Percentiles rank a stretch among this genome's conserved stretches.
Conservation (phyloP, 306 rosid genomes). For the Ammopiptanthus mongolicus region DNA sequence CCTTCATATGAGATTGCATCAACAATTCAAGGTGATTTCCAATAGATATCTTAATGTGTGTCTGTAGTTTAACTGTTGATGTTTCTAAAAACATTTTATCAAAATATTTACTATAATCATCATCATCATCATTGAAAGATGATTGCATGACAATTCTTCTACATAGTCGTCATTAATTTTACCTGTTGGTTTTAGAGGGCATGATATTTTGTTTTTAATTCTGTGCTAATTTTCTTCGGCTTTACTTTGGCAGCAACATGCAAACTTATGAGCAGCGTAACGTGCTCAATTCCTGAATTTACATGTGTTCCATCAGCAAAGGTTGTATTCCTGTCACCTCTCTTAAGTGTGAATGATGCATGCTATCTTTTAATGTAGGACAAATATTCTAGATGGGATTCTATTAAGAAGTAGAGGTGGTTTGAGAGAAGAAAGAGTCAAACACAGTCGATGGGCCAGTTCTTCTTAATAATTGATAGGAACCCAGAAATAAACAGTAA, state of each 20-base stretch:
- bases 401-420: neutral
- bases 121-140: neutral
- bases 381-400: neutral
- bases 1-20: conserved; percentile 82
- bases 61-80: neutral
- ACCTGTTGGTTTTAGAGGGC: neutral
- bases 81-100: neutral
- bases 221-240: conserved; percentile 16
- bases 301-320: conserved; percentile 93
- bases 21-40: conserved; percentile 76
- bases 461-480: neutral
- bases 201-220: neutral
- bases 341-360: conserved; percentile 11
- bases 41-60: neutral
- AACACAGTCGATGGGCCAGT: neutral
- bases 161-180: neutral
- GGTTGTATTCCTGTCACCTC: conserved; percentile 50
- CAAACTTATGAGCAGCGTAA: conserved; percentile 66
- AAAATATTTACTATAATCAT: neutral
- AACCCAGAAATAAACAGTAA: no score
- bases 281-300: conserved; percentile 91
- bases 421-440: neutral
- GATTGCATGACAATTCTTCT: neutral
- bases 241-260: conserved; percentile 65
- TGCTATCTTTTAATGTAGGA: neutral